These are phyloP conservation scores for Tricholoma sp. DNA, from an alignment of 768 basidiomycete genomes.

Conservation along the genomic window DNA sequence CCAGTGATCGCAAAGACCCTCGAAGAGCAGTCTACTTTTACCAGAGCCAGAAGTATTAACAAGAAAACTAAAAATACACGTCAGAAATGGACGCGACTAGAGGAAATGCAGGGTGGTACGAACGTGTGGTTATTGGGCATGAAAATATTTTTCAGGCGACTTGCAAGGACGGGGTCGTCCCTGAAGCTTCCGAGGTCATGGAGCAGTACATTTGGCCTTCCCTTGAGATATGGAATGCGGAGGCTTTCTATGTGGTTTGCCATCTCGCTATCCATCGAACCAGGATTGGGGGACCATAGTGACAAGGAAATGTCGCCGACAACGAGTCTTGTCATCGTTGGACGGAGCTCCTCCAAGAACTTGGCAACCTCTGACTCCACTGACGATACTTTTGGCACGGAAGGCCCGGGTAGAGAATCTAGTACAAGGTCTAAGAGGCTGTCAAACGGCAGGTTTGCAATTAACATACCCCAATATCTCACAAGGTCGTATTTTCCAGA, in stretches of 20 bases:
- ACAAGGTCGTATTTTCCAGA: constrained; percentile 26
- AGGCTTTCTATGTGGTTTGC: constrained; percentile 23
- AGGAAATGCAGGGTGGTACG: constrained; percentile 9
- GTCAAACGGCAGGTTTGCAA: not conserved
- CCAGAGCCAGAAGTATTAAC: constrained; percentile 46
- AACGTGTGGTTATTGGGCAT: constrained; percentile 40
- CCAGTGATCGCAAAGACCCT: constrained; percentile 41
- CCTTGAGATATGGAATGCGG: constrained; percentile 30
- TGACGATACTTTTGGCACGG: constrained; percentile 7
- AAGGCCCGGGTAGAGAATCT: constrained; percentile 7
- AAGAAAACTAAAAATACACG: constrained; percentile 26
- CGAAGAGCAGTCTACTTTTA: constrained; percentile 39
- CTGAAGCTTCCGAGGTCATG: constrained; percentile 37
- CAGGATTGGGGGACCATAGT: constrained; percentile 23
- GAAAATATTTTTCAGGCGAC: constrained; percentile 35
- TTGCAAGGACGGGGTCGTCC: constrained; percentile 23
- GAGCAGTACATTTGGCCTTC: constrained; percentile 36
- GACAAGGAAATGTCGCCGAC: constrained; percentile 27
- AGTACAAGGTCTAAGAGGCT: constrained; percentile 1
- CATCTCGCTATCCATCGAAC: constrained; percentile 15
- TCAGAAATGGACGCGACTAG: not conserved
- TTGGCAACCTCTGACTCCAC: constrained; percentile 14
- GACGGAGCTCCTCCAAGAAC: constrained; percentile 24
- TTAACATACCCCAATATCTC: constrained; percentile 22
- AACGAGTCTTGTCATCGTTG: constrained; percentile 27